These are phyloP conservation scores for Torulaspora franciscae DNA, from an alignment of 805 yeast genomes.

Conservation along the genomic window DNA sequence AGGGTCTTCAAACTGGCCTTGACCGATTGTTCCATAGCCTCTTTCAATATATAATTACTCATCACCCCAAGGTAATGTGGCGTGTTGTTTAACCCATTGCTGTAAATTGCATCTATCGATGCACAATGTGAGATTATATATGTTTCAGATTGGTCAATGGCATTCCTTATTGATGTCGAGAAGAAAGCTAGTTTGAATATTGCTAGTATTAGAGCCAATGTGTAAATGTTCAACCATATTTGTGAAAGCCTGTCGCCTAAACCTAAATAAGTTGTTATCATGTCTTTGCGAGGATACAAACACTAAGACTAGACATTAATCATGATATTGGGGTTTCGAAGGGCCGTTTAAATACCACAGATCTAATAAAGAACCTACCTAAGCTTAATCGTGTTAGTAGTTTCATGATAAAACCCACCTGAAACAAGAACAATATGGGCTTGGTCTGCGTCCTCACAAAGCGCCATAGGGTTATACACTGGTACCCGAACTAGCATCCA, in stretches of 20 bases:
- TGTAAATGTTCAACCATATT: slow-evolving; percentile 59
- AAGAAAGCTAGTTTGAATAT: slow-evolving; percentile 60
- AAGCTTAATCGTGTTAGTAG: neutral
- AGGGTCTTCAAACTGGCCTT: slow-evolving; percentile 43
- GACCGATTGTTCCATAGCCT: slow-evolving; percentile 46
- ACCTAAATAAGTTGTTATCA: slow-evolving; percentile 38
- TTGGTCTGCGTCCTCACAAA: neutral
- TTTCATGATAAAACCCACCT: neutral
- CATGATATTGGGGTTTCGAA: neutral
- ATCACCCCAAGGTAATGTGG: slow-evolving; percentile 55
- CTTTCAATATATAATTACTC: slow-evolving; percentile 50
- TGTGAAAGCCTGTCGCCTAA: slow-evolving; percentile 56
- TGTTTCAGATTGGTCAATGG: slow-evolving; percentile 39
- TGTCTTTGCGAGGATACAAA: neutral
- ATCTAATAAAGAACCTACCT: neutral
- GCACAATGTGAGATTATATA: slow-evolving; percentile 45
- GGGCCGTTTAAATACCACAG: neutral
- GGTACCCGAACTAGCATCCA: too few relatives aligned
- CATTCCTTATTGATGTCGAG: slow-evolving; percentile 40
- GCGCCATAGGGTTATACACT: neutral
- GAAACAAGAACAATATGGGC: neutral
- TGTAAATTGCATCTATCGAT: slow-evolving; percentile 39
- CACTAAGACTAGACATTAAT: neutral
- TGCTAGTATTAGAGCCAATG: slow-evolving; percentile 52
- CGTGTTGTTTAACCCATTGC: slow-evolving; percentile 38